These are phyloP conservation scores for Metarhizium rileyi DNA, from an alignment of 2,329 filamentous ascomycete species.

Conservation along the genomic window DNA sequence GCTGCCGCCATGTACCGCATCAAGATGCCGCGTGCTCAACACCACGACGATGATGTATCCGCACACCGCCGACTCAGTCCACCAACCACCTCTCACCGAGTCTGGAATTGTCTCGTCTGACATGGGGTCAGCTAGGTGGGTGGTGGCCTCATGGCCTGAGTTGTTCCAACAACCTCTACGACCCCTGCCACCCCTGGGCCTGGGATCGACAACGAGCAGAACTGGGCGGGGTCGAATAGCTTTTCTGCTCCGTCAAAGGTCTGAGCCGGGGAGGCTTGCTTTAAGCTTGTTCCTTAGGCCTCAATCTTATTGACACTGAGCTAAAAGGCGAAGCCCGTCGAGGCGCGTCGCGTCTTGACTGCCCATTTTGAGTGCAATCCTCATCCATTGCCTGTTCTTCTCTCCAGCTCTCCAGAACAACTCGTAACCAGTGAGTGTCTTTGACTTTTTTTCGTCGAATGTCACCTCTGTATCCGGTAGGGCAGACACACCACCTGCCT, in stretches of 20 bases:
- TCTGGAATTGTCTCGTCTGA: background rate
- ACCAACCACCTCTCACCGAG: background rate
- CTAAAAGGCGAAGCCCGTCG: background rate
- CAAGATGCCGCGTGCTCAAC: background rate
- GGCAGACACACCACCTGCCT: background rate
- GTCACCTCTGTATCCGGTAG: background rate
- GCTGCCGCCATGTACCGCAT: background rate
- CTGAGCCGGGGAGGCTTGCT: background rate
- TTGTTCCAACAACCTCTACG: background rate
- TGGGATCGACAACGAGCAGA: background rate
- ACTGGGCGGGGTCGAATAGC: background rate
- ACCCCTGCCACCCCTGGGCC: background rate
- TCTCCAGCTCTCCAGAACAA: background rate
- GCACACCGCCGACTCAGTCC: too few relatives aligned
- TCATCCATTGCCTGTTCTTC: background rate
- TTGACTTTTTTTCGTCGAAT: too few relatives aligned
- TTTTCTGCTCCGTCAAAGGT: background rate
- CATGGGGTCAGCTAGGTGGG: background rate
- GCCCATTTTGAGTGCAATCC: background rate
- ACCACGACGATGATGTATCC: background rate
- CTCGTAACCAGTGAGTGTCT: background rate
- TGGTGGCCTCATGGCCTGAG: background rate
- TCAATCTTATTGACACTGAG: too few relatives aligned
- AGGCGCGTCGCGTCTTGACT: background rate
- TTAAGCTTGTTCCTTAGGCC: background rate